Base-by-base conservation (phyloP, 2,329 filamentous ascomycete genomes). In the Xenosphaeropsis pyriputrescens region DNA sequence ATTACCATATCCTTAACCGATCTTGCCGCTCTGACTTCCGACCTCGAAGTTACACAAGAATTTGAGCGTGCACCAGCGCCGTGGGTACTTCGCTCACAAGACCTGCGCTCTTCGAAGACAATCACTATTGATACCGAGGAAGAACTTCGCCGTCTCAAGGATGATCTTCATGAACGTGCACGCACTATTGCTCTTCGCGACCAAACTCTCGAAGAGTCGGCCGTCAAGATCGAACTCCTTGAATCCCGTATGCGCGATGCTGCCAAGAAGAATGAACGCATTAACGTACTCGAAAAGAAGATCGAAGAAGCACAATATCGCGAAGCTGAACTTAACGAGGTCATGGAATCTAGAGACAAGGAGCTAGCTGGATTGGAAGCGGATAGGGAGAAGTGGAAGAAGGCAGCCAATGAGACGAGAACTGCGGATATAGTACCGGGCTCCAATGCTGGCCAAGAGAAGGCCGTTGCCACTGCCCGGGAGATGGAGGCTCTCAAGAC, bases 221-320 rank as follows among this genome's bases (percentile, higher is more conserved):
- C 79, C n/a, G 80, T 95, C 47, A 88, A 91, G 57, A 93, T 95
- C 47, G 89, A 95, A 58, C 84, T 91, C 31, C 75, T 96, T 29
- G 84, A 93, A 57, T 83, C 84, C 6, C 72, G 85, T 40, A 88
- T 91, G 78, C 76, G 79, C 41, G 86, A 93, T 52, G 83, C 84
- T 5, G 75, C 77, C 45, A 76, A 81, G 54, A 88, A 89, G 58
- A 75, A 82, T 12, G 73, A 76, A 36, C 70, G 69, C 37, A 82
- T 85, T 46, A 64, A 65, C 15, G 73, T 75, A 38, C 65, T 85
- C 11, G 79, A 85, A 55, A 60, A 59, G 26, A 62, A 68, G 48
- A 64, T 82, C 17, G 66, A 68, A 35, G 60, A 66, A 14, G 64
- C 70, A 18, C 65, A 68, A 44, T 57, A 65, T 41, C 60, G 65